Conservation (phyloP, 1,284 basidiomycete genomes). For the Trametes versicolor region DNA sequence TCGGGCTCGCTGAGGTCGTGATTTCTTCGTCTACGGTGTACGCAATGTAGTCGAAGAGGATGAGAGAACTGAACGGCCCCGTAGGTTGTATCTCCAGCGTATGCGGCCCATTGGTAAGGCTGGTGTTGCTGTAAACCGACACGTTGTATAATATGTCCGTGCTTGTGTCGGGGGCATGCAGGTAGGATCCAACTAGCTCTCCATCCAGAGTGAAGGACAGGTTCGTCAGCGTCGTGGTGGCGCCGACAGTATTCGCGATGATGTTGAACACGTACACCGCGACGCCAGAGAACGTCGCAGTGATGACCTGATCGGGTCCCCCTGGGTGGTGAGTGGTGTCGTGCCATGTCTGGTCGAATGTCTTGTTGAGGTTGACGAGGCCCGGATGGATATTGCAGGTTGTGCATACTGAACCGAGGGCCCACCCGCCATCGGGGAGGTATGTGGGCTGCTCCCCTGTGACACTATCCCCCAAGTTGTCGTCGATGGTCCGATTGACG, state of each 20-base stretch:
- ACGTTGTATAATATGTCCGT: conserved; percentile 37
- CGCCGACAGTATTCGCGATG: conserved; percentile 14
- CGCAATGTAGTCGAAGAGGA: conserved; percentile 39
- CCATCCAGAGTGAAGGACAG: conserved; percentile 26
- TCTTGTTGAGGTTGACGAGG: not conserved
- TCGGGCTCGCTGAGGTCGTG: not conserved
- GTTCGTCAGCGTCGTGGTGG: conserved; percentile 19
- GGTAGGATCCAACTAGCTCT: conserved; percentile 2
- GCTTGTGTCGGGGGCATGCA: conserved; percentile 6
- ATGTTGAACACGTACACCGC: conserved; percentile 29
- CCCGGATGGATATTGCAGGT: conserved; percentile 1
- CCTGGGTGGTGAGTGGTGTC: conserved; percentile 12
- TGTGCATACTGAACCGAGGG: conserved; percentile 4
- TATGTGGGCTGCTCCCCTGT: not conserved
- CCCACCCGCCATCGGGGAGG: not conserved
- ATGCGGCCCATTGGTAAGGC: conserved; percentile 30
- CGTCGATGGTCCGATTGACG: conserved; percentile 24
- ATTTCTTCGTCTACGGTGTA: conserved; percentile 28
- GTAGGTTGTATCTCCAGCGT: conserved; percentile 25
- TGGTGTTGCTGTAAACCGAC: conserved; percentile 41
- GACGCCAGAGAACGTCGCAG: conserved; percentile 8
- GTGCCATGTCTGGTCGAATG: conserved; percentile 19
- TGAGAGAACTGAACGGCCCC: conserved; percentile 21
- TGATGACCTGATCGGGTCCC: not conserved
- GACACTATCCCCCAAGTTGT: conserved; percentile 9